These are phyloP conservation scores for Alliaria petiolata DNA, from an alignment of 345 rosid species.

Conservation along the genomic window DNA sequence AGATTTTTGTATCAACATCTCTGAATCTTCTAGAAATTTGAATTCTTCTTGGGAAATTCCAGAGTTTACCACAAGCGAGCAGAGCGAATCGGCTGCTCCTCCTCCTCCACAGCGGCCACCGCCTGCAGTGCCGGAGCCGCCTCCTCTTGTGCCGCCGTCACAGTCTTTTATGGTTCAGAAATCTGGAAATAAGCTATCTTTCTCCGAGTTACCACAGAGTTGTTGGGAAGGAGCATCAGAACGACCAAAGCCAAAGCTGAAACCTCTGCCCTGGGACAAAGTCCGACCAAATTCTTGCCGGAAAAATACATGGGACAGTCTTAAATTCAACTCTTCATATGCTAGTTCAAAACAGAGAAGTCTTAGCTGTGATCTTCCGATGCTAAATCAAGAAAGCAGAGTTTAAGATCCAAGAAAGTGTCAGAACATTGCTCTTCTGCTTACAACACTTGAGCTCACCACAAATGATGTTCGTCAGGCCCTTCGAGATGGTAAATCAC, in stretches of 20 bases:
- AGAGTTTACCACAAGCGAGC: constrained; percentile 27
- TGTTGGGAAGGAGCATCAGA: constrained; percentile 48
- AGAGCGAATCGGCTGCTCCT: constrained; percentile 15
- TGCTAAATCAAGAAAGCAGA: constrained; percentile 52
- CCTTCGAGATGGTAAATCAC: constrained; percentile 66
- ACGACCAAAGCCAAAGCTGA: constrained; percentile 65
- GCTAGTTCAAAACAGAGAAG: constrained; percentile 38
- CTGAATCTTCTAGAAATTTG: constrained; percentile 31
- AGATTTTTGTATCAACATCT: constrained; percentile 30
- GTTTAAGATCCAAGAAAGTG: constrained; percentile 79
- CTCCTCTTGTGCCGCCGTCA: constrained; percentile 57
- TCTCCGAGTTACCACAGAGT: constrained; percentile 37
- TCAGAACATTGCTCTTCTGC: constrained; percentile 66
- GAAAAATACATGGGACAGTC: constrained; percentile 92
- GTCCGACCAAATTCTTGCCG: constrained; percentile 82
- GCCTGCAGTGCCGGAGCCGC: constrained; percentile 46
- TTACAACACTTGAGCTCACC: constrained; percentile 79
- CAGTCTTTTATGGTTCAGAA: constrained; percentile 62
- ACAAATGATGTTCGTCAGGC: constrained; percentile 72
- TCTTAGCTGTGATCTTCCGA: constrained; percentile 37
- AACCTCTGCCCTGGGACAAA: constrained; percentile 97
- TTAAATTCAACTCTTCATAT: constrained; percentile 61
- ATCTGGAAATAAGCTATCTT: constrained; percentile 29
- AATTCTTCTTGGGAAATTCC: constrained; percentile 24
- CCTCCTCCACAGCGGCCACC: constrained; percentile 39